Conservation (phyloP, 2,329 filamentous ascomycete species). For the Cyclaneusma minus region DNA sequence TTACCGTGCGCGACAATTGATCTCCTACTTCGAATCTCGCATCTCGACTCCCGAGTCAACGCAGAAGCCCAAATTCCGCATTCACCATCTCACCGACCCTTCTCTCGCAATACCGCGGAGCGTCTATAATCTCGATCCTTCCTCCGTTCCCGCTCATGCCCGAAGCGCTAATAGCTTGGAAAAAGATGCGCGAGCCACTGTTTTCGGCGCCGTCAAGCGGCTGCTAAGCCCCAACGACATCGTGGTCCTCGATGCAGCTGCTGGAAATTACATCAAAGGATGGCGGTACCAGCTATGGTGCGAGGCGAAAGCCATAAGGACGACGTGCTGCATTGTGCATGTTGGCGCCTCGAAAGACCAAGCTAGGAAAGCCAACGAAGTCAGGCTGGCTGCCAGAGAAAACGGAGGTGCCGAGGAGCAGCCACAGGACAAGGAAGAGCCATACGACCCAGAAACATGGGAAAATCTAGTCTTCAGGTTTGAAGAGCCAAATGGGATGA, state of each 20-base stretch:
- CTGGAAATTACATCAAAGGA: conserved; percentile 78
- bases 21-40: conserved; percentile 47
- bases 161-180: conserved; percentile 61
- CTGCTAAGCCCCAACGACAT: conserved; percentile 57
- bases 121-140: conserved; percentile 51
- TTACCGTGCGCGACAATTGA: conserved; percentile 48
- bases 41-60: conserved; percentile 13
- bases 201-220: conserved; percentile 67
- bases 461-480: conserved; percentile 45
- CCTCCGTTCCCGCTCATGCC: conserved; percentile 36
- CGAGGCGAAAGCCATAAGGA: conserved; percentile 66
- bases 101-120: conserved; percentile 51
- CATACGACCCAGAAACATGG: conserved; percentile 15
- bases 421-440: conserved; percentile 14
- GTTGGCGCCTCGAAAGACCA: conserved; percentile 39
- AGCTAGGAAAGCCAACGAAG: conserved; percentile 43
- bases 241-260: conserved; percentile 52
- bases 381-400: conserved; percentile 26
- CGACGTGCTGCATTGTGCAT: conserved; percentile 60
- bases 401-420: conserved; percentile 15
- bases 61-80: conserved; percentile 38
- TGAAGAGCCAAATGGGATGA: conserved; percentile 78
- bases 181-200: conserved; percentile 64
- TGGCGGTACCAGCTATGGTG: conserved; percentile 79
- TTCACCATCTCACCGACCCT: conserved; percentile 63